These are phyloP conservation scores for Nicotiana attenuata DNA, from an alignment of 257 asterid genomes.

Conservation along the genomic window DNA sequence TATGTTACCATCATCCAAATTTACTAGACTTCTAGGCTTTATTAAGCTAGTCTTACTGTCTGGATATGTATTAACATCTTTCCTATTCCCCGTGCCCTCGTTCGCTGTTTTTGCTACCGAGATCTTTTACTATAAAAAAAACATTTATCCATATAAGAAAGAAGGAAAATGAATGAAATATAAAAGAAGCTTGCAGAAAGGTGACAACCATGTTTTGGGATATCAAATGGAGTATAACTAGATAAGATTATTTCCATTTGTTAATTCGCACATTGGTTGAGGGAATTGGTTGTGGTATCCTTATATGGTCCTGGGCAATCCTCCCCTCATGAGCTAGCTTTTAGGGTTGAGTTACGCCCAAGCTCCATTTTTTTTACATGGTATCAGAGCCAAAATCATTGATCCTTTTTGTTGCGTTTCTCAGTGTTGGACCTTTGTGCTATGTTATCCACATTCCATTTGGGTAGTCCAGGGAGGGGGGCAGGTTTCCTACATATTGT, in stretches of 20 bases:
- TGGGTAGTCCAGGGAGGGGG: too few relatives aligned
- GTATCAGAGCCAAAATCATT: too few relatives aligned
- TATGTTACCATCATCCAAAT: not conserved
- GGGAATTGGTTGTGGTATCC: too few relatives aligned
- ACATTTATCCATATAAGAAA: not conserved
- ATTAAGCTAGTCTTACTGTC: not conserved
- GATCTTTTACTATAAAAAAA: not conserved
- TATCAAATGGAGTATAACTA: not conserved
- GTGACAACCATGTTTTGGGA: not conserved
- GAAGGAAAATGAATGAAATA: not conserved
- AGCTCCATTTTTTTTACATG: too few relatives aligned
- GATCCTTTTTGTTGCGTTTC: too few relatives aligned
- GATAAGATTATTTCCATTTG: not conserved
- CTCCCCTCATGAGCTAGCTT: too few relatives aligned
- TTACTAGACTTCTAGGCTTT: not conserved
- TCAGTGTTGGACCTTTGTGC: too few relatives aligned
- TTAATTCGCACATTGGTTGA: too few relatives aligned
- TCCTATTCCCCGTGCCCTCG: not conserved
- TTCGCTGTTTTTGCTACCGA: not conserved
- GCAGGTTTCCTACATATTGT: too few relatives aligned
- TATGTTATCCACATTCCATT: too few relatives aligned
- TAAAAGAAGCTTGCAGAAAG: not conserved
- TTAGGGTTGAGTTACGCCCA: too few relatives aligned
- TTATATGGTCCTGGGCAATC: too few relatives aligned
- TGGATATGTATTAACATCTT: not conserved